Conservation (phyloP, 2,329 filamentous ascomycete species). For the Sclerotinia spermophila region DNA sequence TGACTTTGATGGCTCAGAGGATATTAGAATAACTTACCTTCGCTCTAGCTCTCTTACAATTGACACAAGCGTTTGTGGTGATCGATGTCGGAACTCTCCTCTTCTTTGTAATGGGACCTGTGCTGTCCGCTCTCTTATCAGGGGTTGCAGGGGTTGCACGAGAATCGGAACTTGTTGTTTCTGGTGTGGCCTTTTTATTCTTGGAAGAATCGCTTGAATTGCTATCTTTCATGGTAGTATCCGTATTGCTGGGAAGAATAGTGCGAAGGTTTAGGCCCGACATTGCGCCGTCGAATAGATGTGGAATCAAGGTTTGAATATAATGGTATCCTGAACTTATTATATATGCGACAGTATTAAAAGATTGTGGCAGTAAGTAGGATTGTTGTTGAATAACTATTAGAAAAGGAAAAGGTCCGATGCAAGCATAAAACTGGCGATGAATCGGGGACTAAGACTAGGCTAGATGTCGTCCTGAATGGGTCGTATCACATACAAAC, state of each 20-base stretch:
- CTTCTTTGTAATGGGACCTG: neutral
- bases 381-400: neutral
- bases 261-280: neutral
- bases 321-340: neutral
- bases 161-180: neutral
- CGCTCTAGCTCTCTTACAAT: constrained; percentile 5
- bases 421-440: neutral
- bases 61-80: neutral
- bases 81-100: neutral
- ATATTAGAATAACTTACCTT: constrained; percentile 33
- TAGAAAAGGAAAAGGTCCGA: no score
- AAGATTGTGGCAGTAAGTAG: neutral
- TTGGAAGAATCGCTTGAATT: neutral
- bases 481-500: neutral
- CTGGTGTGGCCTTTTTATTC: neutral
- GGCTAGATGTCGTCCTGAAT: neutral
- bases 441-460: neutral
- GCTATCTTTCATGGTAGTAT: neutral
- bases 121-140: neutral
- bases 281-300: neutral
- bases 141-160: no score
- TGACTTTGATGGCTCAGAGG: neutral
- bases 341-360: neutral
- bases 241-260: neutral
- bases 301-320: neutral